Evolutionary conservation across 129 eudicot genomes (phyloP).

Genomic region (Deinandra increscens): DNA sequence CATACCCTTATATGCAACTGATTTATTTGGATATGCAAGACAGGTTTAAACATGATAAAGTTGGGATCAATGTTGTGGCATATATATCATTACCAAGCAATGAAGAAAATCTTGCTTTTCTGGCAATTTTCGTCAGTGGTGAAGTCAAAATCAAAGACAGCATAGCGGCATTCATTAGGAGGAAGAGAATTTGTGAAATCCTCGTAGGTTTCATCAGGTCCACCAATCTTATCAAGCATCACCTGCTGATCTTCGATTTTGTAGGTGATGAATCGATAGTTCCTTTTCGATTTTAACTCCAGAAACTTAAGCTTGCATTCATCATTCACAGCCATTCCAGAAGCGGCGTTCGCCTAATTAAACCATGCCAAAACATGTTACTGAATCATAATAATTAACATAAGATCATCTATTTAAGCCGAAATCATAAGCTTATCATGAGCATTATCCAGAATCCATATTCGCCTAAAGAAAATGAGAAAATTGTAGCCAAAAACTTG

Average conservation of each 20-base stretch:
- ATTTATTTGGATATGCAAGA: neutral
- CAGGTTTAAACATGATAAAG: neutral
- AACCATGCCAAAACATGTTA: neutral
- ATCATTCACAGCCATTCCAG: constrained; percentile 18
- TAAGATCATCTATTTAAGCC: too few species aligned
- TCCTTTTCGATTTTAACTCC: constrained; percentile 7
- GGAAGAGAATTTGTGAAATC: constrained; percentile 11
- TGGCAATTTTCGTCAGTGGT: constrained; percentile 6
- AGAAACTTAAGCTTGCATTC: constrained; percentile 19
- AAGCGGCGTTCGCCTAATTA: constrained; percentile 3
- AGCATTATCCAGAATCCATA: neutral
- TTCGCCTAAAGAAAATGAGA: neutral
- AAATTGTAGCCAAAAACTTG: neutral
- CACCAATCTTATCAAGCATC: constrained; percentile 8
- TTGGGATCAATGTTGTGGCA: too few species aligned
- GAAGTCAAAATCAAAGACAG: constrained; percentile 12
- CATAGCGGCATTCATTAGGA: constrained; percentile 4
- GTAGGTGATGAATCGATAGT: constrained; percentile 8
- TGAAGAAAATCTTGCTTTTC: constrained; percentile 15
- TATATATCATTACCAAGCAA: constrained; percentile 15
- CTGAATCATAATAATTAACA: too few species aligned
- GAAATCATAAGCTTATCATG: neutral
- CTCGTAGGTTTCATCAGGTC: constrained; percentile 5
- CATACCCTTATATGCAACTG: neutral
- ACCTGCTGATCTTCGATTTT: constrained; percentile 7